Percentiles rank a stretch among this genome's conserved stretches.
Evolutionary conservation across 768 basidiomycete species (phyloP).

Genomic region (Suillus decipiens): DNA sequence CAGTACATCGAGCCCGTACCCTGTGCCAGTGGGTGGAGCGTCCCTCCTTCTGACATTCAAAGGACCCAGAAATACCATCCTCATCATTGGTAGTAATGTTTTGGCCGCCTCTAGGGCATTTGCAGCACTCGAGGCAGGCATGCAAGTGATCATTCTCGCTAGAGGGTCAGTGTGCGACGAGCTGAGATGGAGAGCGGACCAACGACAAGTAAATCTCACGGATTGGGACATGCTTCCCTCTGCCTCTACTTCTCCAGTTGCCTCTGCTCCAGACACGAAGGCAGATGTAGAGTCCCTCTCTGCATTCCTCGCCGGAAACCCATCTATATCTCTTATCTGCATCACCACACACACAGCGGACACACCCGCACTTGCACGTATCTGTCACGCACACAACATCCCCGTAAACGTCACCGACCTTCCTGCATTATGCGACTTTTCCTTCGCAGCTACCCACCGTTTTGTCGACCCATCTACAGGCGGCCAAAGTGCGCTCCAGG

Average conservation of each 20-base stretch:
- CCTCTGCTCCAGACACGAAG: conserved; percentile 18
- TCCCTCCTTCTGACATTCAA: conserved; percentile 81
- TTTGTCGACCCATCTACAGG: conserved; percentile 56
- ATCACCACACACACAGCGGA: conserved; percentile 64
- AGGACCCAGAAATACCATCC: conserved; percentile 49
- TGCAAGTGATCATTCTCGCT: conserved; percentile 64
- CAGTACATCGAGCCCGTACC: conserved; percentile 32
- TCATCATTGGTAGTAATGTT: conserved; percentile 77
- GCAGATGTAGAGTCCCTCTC: conserved; percentile 50
- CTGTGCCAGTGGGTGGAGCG: conserved; percentile 56
- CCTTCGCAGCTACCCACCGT: conserved; percentile 84
- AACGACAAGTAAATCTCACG: conserved; percentile 57
- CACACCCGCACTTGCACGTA: conserved; percentile 55
- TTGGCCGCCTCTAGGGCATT: conserved; percentile 87
- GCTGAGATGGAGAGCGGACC: conserved; percentile 59
- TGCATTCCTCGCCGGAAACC: conserved; percentile 39
- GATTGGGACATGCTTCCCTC: conserved; percentile 52
- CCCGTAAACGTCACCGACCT: conserved; percentile 88
- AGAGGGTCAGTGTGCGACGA: conserved; percentile 69
- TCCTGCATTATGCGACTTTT: conserved; percentile 85
- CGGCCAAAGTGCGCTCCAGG: conserved; percentile 55
- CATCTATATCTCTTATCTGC: conserved; percentile 58
- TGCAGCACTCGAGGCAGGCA: conserved; percentile 78
- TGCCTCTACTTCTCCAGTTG: conserved; percentile 27
- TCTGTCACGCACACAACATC: conserved; percentile 60